Percentiles rank a stretch among this genome's conserved stretches.
Conservation (phyloP, 2,329 filamentous ascomycete genomes). For the Nothophoma quercina region DNA sequence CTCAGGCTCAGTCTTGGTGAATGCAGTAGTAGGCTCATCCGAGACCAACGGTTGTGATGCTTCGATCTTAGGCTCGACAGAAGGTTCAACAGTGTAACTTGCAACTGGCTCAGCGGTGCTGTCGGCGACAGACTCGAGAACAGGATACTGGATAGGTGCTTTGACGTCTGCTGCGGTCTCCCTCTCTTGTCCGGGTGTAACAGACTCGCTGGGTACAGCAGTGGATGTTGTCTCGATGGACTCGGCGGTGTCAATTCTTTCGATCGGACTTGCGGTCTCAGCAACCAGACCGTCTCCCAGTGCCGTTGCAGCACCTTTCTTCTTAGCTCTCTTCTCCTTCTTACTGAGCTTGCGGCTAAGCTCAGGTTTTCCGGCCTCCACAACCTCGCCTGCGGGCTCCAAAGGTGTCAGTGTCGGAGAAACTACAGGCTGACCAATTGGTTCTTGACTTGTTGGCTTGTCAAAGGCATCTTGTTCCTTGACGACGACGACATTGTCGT, state of each 20-base stretch:
- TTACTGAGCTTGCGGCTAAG: constrained; percentile 44
- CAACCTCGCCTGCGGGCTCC: constrained; percentile 5
- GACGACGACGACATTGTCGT: not conserved
- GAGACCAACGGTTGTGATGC: no score
- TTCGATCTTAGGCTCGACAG: not conserved
- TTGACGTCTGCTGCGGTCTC: not conserved
- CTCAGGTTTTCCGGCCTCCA: constrained; percentile 22
- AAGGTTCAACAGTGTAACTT: not conserved
- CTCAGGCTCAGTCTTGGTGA: constrained; percentile 11
- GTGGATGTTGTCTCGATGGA: not conserved
- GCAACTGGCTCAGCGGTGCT: not conserved
- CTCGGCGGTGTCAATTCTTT: no score
- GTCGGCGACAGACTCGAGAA: not conserved
- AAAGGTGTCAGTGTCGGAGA: not conserved
- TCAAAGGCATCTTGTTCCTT: not conserved
- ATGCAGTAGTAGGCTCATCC: constrained; percentile 10
- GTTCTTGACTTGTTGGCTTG: not conserved
- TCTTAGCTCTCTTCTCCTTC: constrained; percentile 43
- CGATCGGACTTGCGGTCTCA: not conserved
- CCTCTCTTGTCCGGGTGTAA: not conserved
- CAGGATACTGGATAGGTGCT: not conserved
- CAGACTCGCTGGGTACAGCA: not conserved
- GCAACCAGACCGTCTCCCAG: constrained; percentile 11
- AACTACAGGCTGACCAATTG: not conserved
- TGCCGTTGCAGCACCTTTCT: constrained; percentile 22